Evolutionary conservation across 2,329 filamentous ascomycete species (phyloP).

Genomic region (Xylaria sp.): DNA sequence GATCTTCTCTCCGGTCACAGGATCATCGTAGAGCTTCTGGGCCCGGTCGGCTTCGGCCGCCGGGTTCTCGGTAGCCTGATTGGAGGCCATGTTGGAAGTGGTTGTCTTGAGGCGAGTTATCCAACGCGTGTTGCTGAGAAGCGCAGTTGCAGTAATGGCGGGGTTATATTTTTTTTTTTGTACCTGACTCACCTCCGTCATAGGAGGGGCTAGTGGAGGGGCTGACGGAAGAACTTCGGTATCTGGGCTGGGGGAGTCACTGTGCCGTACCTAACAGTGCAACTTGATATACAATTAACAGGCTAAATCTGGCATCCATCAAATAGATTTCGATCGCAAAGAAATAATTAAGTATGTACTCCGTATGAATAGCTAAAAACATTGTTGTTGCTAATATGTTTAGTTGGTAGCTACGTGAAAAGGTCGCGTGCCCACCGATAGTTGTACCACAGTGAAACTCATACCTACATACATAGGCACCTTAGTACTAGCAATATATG

Average conservation of each 20-base stretch:
- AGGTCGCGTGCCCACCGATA: no score
- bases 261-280: not conserved
- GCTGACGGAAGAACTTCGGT: slow-evolving; percentile 10
- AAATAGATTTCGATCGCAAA: no score
- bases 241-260: not conserved
- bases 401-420: no score
- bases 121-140: not conserved
- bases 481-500: no score
- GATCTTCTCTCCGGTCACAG: slow-evolving; percentile 88
- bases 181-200: slow-evolving; percentile 18
- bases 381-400: no score
- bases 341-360: no score
- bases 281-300: no score
- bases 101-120: not conserved
- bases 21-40: slow-evolving; percentile 85
- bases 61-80: slow-evolving; percentile 10
- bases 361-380: no score
- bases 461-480: no score
- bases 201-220: slow-evolving; percentile 15
- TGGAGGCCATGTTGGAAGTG: slow-evolving; percentile 16
- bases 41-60: slow-evolving; percentile 58
- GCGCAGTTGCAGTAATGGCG: not conserved
- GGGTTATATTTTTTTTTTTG: slow-evolving; percentile 15
- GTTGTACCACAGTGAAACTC: no score
- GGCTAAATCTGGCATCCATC: no score